A percentile compares a stretch with the other conserved stretches of the same genome.
Evolutionary conservation across 2,329 filamentous ascomycete genomes (phyloP).

Genomic region (Colletotrichum euphorbiae): DNA sequence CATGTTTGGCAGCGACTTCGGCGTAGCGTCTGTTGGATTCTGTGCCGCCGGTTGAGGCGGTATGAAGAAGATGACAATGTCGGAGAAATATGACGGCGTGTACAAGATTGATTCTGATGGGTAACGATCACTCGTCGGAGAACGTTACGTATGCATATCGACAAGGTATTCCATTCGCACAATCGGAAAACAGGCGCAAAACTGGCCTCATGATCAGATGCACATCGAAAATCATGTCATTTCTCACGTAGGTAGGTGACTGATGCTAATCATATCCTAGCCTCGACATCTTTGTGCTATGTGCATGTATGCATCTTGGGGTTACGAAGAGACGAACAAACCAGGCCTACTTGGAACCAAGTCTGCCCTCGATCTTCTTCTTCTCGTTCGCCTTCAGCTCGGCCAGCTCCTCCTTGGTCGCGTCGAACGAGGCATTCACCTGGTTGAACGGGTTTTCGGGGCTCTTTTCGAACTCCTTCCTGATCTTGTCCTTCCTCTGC

Average conservation of each 20-base stretch:
- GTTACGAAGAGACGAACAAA: background rate
- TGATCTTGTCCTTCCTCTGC: constrained; percentile 85
- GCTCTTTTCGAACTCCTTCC: constrained; percentile 94
- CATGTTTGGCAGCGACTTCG: constrained; percentile 28
- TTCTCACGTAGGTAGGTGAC: constrained; percentile 21
- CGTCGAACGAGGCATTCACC: constrained; percentile 79
- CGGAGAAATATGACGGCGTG: background rate
- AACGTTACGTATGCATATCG: constrained; percentile 8
- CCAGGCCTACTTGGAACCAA: constrained; percentile 55
- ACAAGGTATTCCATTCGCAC: constrained; percentile 1
- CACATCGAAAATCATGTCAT: constrained; percentile 20
- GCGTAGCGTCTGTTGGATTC: constrained; percentile 1
- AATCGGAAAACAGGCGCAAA: background rate
- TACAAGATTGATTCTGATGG: background rate
- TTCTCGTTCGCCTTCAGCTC: constrained; percentile 75
- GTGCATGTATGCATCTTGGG: background rate
- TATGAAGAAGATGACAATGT: constrained; percentile 17
- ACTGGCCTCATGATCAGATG: constrained; percentile 26
- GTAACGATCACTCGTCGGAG: background rate
- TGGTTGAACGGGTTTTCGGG: constrained; percentile 97
- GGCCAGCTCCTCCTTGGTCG: constrained; percentile 79
- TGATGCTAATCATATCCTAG: background rate
- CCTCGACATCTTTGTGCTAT: constrained; percentile 5
- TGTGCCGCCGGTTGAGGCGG: background rate
- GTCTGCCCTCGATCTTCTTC: constrained; percentile 78